phyloP scores from a whole-genome alignment of 352 stramenopile species.

The Hyphochytrium catenoides region DNA sequence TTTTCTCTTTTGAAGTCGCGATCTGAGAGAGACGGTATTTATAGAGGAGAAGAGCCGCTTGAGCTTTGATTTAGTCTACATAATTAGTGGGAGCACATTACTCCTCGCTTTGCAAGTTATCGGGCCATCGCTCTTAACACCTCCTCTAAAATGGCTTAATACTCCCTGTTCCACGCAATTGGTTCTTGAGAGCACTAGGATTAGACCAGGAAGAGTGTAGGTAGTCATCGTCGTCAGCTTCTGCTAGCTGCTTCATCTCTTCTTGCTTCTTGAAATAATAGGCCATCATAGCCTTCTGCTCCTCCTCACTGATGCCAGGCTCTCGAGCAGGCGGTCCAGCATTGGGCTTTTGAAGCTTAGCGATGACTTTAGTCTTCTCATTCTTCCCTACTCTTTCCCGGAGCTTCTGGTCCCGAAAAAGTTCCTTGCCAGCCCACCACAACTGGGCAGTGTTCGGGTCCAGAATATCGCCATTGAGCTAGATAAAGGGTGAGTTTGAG shows the following conservation, averaged over 20 bases:
- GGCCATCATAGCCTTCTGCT: constrained; percentile 89
- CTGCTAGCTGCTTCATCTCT: constrained; percentile 44
- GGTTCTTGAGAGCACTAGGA: constrained; percentile 73
- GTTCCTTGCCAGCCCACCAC: constrained; percentile 88
- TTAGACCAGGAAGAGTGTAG: constrained; percentile 78
- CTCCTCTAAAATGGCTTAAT: constrained; percentile 42
- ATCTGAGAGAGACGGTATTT: no score
- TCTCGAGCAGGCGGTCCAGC: constrained; percentile 53
- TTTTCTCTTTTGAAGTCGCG: no score
- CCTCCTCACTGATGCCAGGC: constrained; percentile 50
- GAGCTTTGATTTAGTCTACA: no score
- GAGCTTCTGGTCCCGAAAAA: constrained; percentile 63
- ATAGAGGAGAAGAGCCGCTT: no score
- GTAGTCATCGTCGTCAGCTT: constrained; percentile 83
- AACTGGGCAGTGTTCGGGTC: constrained; percentile 60
- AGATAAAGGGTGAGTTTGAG: no score
- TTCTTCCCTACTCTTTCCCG: constrained; percentile 78
- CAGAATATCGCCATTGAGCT: constrained; percentile 47
- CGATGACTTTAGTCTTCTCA: constrained; percentile 77
- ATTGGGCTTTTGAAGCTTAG: constrained; percentile 71
- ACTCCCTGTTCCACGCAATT: constrained; percentile 58
- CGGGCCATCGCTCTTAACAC: no score
- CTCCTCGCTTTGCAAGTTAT: no score
- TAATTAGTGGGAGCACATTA: no score
- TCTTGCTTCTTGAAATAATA: constrained; percentile 81